Evolutionary conservation across 176 grass and related monocot species (phyloP).

Genomic region (Luzula sylvatica): DNA sequence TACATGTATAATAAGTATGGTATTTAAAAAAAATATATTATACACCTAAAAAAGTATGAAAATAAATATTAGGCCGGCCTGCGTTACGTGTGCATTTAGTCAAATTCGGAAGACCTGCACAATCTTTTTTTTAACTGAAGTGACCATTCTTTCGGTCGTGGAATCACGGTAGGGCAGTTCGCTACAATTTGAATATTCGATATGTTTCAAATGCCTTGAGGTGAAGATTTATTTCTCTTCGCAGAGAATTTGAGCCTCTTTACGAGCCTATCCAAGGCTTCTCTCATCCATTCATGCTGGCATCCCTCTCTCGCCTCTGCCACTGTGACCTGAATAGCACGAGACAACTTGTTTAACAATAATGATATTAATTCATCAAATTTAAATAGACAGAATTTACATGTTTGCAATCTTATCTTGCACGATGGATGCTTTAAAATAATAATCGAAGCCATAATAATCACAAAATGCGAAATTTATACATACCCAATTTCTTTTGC

Average conservation of each 20-base stretch:
- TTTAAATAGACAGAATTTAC: too few relatives aligned
- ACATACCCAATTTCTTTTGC: constrained; percentile 35
- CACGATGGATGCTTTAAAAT: too few relatives aligned
- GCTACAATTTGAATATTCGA: background rate
- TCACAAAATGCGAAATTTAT: background rate
- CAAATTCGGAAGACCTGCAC: too few relatives aligned
- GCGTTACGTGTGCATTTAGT: too few relatives aligned
- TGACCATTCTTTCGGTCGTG: background rate
- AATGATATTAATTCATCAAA: too few relatives aligned
- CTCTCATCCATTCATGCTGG: constrained; percentile 35
- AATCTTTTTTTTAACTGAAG: too few relatives aligned
- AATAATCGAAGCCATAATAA: background rate
- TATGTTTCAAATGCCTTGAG: background rate
- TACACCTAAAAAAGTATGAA: too few relatives aligned
- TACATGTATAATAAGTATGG: too few relatives aligned
- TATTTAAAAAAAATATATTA: too few relatives aligned
- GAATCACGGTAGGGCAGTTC: background rate
- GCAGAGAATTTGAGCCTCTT: constrained; percentile 13
- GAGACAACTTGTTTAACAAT: background rate
- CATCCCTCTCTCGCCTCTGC: constrained; percentile 37
- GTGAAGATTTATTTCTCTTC: background rate
- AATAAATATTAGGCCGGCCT: too few relatives aligned
- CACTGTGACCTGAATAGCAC: constrained; percentile 24
- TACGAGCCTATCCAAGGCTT: constrained; percentile 35
- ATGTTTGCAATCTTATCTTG: too few relatives aligned